Conservation (phyloP, 495 filamentous ascomycete genomes). For the Penicillium turbatum region DNA sequence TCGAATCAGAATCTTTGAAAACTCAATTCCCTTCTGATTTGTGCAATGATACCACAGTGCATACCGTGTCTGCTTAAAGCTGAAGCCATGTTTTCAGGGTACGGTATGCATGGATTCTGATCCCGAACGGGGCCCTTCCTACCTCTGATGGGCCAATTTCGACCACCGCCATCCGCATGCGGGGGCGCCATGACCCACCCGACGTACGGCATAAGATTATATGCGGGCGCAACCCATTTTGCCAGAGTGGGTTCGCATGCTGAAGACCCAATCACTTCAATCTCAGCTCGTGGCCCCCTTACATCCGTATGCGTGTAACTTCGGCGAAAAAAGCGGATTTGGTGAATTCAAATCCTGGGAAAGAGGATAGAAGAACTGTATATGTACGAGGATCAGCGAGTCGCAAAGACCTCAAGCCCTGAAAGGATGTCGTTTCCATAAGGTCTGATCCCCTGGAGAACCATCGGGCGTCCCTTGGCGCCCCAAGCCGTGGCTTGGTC, state of each 20-base stretch:
- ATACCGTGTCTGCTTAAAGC: not conserved
- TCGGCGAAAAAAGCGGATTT: not conserved
- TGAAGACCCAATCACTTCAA: not conserved
- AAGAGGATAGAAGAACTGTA: not conserved
- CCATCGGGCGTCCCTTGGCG: conserved; percentile 1
- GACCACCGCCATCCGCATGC: conserved; percentile 21
- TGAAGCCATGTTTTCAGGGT: conserved; percentile 20
- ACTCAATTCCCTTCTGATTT: not conserved
- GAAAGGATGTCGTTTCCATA: not conserved
- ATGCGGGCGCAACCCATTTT: conserved; percentile 14
- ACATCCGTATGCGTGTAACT: not conserved
- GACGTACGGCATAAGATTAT: conserved; percentile 12
- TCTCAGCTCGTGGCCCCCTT: not conserved
- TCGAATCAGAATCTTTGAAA: not conserved
- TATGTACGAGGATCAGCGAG: no score
- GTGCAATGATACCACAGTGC: not conserved
- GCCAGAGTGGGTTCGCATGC: not conserved
- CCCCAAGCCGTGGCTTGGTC: conserved; percentile 3
- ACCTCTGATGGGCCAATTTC: not conserved
- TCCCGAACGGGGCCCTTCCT: conserved; percentile 1
- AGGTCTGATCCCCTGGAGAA: not conserved
- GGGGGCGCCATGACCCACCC: conserved; percentile 15
- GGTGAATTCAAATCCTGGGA: not conserved
- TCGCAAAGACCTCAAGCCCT: no score
- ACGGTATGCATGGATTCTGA: conserved; percentile 13